A percentile compares a stretch with the other conserved stretches of the same genome.
Evolutionary conservation across 129 eudicot genomes (phyloP).

Genomic region (Glebionis coronaria): DNA sequence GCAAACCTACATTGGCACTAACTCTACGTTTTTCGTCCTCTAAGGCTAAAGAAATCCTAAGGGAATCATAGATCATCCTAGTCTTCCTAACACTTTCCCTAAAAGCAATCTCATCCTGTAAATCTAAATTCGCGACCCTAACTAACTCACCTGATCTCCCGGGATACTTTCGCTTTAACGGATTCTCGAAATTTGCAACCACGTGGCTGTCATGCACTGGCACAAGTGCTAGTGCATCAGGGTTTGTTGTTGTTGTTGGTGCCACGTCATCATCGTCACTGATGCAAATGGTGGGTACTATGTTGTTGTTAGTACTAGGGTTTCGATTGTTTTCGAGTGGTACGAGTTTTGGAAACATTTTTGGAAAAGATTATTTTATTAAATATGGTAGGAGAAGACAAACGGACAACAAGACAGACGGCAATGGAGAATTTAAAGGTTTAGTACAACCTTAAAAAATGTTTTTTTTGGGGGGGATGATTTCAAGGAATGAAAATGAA

Average conservation of each 20-base stretch:
- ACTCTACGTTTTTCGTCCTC: constrained; percentile 38
- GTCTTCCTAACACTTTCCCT: constrained; percentile 43
- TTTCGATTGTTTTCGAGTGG: constrained; percentile 17
- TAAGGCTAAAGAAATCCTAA: constrained; percentile 24
- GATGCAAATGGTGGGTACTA: constrained; percentile 6
- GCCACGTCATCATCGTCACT: neutral
- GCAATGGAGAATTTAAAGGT: too few relatives aligned
- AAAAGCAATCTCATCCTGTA: constrained; percentile 42
- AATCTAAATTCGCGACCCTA: constrained; percentile 43
- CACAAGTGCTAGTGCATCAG: constrained; percentile 38
- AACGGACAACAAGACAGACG: too few relatives aligned
- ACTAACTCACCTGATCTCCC: constrained; percentile 56
- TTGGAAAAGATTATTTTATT: too few relatives aligned
- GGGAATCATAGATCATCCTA: constrained; percentile 38
- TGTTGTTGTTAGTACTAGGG: constrained; percentile 23
- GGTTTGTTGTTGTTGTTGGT: too few relatives aligned
- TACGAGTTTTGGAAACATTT: constrained; percentile 54
- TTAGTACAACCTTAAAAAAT: too few relatives aligned
- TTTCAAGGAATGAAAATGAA: too few relatives aligned
- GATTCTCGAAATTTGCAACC: constrained; percentile 10
- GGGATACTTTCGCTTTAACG: constrained; percentile 21
- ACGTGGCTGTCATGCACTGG: constrained; percentile 13
- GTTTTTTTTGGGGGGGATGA: too few relatives aligned
- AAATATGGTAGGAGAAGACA: too few relatives aligned
- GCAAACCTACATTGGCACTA: constrained; percentile 12